Evolutionary conservation across 2,329 filamentous ascomycete species (phyloP), one percentile per base, ranked within the genome.

Genomic region (Aspergillus felis): DNA sequence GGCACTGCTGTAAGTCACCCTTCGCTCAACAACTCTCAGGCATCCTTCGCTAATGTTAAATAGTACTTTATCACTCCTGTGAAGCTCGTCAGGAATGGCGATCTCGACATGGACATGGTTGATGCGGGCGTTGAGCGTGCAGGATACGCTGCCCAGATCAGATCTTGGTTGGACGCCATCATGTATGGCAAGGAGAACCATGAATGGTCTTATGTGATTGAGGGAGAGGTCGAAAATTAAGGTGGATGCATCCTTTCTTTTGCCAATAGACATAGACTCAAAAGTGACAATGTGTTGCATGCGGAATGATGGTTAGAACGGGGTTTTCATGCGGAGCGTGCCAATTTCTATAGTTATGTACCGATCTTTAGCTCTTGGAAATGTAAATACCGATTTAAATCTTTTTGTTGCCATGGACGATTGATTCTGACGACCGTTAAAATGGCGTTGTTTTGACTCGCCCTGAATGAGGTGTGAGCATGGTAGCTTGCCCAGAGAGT

Each of bases 1-100:
- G 92, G 93, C 20, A 97, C 92, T 61, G 92, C 92, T 56, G 87
- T 89, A 80, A 80, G 86, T 83, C 24, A 24, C 7, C 6, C 22
- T 24, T 24, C 14, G 3, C n/a, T 25, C 20, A 12, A 14, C 9
- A 12, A 47, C 24, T 17, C 3, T 22, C 50, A 22, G 10, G 8
- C n/a, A 17, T 38, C 2, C 20, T 51, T 57, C 50, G 50, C 54
- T 60, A 57, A 59, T 27, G n/a, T 3, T 3, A 17, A 20, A 22
- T 44, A 89, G 85, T 91, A 81, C 79, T 91, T 91, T 67, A 82
- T 91, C 69, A 84, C 82, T 61, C 84, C 88, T 52, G 81, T 91
- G 50, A 87, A 85, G 5, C 77, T 83, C 51, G 87, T 91, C 68
- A 84, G 87, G 71, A 87, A 89, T 75, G 84, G 84, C 44, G 85